Evolutionary conservation across 2,329 filamentous ascomycete genomes (phyloP), one percentile per base, ranked within the genome.

Genomic region (Phyllosticta citriasiana): DNA sequence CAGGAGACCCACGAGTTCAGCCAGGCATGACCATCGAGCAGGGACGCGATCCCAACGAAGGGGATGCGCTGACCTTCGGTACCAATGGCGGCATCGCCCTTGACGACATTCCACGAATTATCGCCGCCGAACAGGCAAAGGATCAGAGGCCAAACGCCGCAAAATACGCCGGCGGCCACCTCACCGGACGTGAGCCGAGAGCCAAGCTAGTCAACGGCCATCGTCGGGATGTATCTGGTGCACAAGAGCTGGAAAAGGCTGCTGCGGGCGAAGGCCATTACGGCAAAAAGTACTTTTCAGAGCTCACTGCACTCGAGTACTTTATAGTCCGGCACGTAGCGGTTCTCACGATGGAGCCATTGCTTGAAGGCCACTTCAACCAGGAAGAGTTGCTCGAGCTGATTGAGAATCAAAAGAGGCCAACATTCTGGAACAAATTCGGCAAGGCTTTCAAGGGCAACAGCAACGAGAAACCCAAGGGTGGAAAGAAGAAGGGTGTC

Each of bases 341-440:
- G 9, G 94, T 99, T 5, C 79, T 99, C 63, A 93, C 90, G 0
- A 96, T 99, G 86, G 91, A 96, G 66, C 91, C 94, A 6, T 81
- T 97, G 73, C 81, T 99, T 4, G 91, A 96, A 67, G 85, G 86
- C 3, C 86, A 96, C 67, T 97, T 97, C 74, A 89, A 88, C n/a
- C 82, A 97, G 62, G 94, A 97, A 66, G 94, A 99, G 70, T 80
- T 99, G 1, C 82, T 97, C 14, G 86, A 89, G 64, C 84, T 99
- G 57, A 97, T 99, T 64, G 94, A 99, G 74, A 91, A 90, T 2
- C 60, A 57, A 33, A 87, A 90, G 70, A 95, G 96, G 64, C 86
- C 90, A 25, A 97, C 90, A 0, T 96, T 99, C 76, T 99, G 94
- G 94, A 94, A 93, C 73, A 97, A 97, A 68, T 92, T 99, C 65